Percentiles rank a stretch among this genome's conserved stretches.
These are phyloP conservation scores for Hymenoscyphus salicellus DNA, from an alignment of 2,329 filamentous ascomycete species.

Conservation along the genomic window DNA sequence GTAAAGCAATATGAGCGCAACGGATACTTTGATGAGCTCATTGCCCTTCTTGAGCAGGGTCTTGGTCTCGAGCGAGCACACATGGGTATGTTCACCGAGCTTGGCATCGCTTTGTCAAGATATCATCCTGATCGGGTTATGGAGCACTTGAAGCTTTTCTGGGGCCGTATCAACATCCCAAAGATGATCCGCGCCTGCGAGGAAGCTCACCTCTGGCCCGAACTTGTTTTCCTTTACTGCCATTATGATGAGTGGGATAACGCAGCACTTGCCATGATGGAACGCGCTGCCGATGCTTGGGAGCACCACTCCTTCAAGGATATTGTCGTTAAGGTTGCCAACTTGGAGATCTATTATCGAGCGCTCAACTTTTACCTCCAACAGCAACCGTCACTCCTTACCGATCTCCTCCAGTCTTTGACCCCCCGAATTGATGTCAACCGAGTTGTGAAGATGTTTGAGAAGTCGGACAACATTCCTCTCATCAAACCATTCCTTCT, in stretches of 20 bases:
- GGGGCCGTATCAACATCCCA: slow-evolving; percentile 94
- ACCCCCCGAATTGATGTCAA: slow-evolving; percentile 97
- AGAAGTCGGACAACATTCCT: slow-evolving; percentile 96
- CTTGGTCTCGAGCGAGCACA: slow-evolving; percentile 77
- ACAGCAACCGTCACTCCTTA: slow-evolving; percentile 91
- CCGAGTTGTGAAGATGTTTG: slow-evolving; percentile 98
- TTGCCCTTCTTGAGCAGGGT: slow-evolving; percentile 88
- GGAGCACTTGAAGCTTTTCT: slow-evolving; percentile 99
- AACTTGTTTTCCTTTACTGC: slow-evolving; percentile 95
- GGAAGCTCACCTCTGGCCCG: slow-evolving; percentile 93
- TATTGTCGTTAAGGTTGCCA: slow-evolving; percentile 94
- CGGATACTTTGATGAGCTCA: slow-evolving; percentile 98
- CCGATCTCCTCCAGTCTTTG: slow-evolving; percentile 88
- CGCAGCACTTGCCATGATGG: slow-evolving; percentile 94
- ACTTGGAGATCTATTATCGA: slow-evolving; percentile 98
- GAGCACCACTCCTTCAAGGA: slow-evolving; percentile 99
- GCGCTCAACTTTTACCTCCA: slow-evolving; percentile 96
- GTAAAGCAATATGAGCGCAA: slow-evolving; percentile 96
- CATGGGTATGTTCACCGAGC: slow-evolving; percentile 94
- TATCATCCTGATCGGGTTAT: slow-evolving; percentile 95
- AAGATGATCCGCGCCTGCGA: slow-evolving; percentile 94
- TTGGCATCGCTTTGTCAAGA: slow-evolving; percentile 88
- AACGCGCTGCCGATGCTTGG: slow-evolving; percentile 95
- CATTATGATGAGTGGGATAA: slow-evolving; percentile 99
- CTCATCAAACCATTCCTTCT: slow-evolving; percentile 98